Base-by-base conservation (phyloP, 257 asterid species). In the Misopates orontium region DNA sequence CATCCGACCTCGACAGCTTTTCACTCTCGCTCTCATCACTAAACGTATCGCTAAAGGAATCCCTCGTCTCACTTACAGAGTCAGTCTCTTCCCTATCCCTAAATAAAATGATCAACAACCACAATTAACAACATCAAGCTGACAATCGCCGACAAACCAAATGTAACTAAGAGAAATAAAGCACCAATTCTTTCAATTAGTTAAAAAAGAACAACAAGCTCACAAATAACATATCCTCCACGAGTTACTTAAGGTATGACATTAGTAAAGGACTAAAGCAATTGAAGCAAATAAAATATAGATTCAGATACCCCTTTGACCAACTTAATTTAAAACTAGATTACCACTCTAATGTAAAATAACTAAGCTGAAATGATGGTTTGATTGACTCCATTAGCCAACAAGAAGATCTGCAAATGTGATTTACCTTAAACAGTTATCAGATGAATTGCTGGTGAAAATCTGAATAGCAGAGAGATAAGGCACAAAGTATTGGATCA, bases 381-480 rank as follows among this genome's bases (percentile, higher is more conserved):
- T n/a, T n/a, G n/a, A n/a, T n/a, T n/a, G n/a, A n/a, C n/a, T n/a
- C n/a, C n/a, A n/a, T n/a, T n/a, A n/a, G n/a, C n/a, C n/a, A n/a
- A n/a, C n/a, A n/a, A n/a, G n/a, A n/a, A n/a, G n/a, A n/a, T n/a
- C 23, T 28, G 51, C 11, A 60, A 63, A 23, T 13, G 13, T 8
- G 28, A 31, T 47, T n/a, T 81, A 92, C 98, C 98, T 89, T 48
- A 85, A 79, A 77, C 79, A 77, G 73, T 78, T 82, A 12, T 66
- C 78, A 48, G 96, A 80, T 8, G 96, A 82, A 76, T 63, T 87
- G 80, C 88, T 83, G 79, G 95, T 90, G 76, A 87, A 94, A 76
- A 94, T 88, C 79, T 90, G 99, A 69, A 94, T 85, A 5, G 99
- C 99, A 28, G 99, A 94, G 72, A 94, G 95, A 65, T 86, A 94